Conservation (phyloP, 1,284 basidiomycete species). For the Cystobasidium slooffiae region DNA sequence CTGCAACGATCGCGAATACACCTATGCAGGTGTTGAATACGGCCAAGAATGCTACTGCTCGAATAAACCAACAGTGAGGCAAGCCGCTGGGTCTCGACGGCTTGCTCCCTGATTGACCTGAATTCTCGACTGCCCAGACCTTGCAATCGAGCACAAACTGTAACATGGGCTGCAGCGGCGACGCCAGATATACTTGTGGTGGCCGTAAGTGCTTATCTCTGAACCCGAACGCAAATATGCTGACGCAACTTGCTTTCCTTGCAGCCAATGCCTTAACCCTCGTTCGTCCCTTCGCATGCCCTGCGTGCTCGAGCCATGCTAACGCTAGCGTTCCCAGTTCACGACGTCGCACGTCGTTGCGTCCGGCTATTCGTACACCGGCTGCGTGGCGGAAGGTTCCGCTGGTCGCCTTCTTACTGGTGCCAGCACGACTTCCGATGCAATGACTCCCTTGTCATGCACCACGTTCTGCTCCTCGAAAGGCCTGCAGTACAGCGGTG, state of each 20-base stretch:
- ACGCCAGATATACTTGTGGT: slow-evolving; percentile 36
- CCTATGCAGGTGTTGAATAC: slow-evolving; percentile 46
- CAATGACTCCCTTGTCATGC: slow-evolving; percentile 45
- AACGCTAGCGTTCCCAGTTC: background rate
- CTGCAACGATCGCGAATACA: slow-evolving; percentile 44
- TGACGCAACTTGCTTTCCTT: background rate
- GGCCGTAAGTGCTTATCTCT: slow-evolving; percentile 7
- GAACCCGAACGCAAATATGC: background rate
- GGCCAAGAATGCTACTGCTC: slow-evolving; percentile 31
- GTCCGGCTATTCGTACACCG: slow-evolving; percentile 52
- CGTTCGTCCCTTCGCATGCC: background rate
- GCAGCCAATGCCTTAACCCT: slow-evolving; percentile 21
- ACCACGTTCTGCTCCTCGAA: slow-evolving; percentile 41
- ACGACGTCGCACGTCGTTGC: slow-evolving; percentile 51
- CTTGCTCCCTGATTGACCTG: slow-evolving; percentile 1
- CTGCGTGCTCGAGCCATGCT: background rate
- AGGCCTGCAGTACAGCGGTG: slow-evolving; percentile 24
- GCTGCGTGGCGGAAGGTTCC: slow-evolving; percentile 55
- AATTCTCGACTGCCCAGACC: background rate
- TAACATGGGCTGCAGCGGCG: slow-evolving; percentile 37
- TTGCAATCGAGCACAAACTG: slow-evolving; percentile 2
- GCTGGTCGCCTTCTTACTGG: slow-evolving; percentile 53
- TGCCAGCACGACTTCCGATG: slow-evolving; percentile 39
- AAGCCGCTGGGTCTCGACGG: too few relatives aligned
- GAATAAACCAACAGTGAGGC: slow-evolving; percentile 6